A percentile compares a stretch with the other conserved stretches of the same genome.
Evolutionary conservation across 2,329 filamentous ascomycete genomes (phyloP).

Genomic region (Penicillium oxalicum): DNA sequence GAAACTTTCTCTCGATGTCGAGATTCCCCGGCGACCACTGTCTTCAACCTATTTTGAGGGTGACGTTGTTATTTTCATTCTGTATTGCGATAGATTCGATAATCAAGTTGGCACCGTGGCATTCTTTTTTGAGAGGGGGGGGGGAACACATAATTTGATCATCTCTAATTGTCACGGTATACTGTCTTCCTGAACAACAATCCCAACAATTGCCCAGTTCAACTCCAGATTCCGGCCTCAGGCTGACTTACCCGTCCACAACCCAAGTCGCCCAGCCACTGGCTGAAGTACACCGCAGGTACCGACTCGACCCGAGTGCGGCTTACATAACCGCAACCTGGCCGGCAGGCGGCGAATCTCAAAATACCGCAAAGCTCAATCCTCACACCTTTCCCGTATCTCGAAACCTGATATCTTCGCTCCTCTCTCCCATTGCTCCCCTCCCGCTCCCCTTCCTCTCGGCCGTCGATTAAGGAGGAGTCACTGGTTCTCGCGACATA

Average conservation of each 20-base stretch:
- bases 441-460: constrained; percentile 20
- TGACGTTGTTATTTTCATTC: too few relatives aligned
- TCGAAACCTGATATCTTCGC: constrained; percentile 11
- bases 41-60: too few relatives aligned
- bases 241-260: background rate
- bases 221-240: background rate
- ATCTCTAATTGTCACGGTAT: background rate
- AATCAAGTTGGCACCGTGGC: too few relatives aligned
- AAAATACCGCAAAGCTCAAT: constrained; percentile 25
- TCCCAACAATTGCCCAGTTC: background rate
- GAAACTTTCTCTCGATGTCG: too few relatives aligned
- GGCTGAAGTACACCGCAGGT: constrained; percentile 7
- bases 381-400: constrained; percentile 16
- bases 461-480: constrained; percentile 23
- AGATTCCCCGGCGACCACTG: too few relatives aligned
- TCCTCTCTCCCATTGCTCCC: constrained; percentile 1
- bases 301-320: constrained; percentile 17
- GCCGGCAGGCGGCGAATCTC: constrained; percentile 9
- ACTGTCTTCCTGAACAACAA: background rate
- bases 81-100: too few relatives aligned
- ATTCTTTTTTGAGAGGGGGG: too few relatives aligned
- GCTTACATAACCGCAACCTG: constrained; percentile 14
- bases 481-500: constrained; percentile 27
- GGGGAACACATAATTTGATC: too few relatives aligned
- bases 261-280: background rate